Percentiles rank a stretch among this genome's conserved stretches.
Conservation (phyloP, 228 moss, liverwort and hornwort species). For the Sphagnum magellanicum region DNA sequence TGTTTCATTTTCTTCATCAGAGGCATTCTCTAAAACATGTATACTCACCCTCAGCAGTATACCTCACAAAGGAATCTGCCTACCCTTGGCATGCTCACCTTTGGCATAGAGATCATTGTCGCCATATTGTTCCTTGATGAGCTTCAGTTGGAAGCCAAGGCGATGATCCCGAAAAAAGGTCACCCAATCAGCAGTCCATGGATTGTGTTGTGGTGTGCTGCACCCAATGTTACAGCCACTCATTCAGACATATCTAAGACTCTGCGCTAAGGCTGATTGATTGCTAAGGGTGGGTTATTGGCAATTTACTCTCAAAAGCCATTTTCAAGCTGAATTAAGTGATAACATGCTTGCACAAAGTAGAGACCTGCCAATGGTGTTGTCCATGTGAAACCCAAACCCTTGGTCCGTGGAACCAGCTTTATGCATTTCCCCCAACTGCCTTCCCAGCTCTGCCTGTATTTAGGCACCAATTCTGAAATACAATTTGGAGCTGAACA, state of each 20-base stretch:
- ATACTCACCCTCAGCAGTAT: too few relatives aligned
- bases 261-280: too few relatives aligned
- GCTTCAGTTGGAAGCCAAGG: slow-evolving; percentile 80
- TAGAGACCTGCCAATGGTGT: slow-evolving; percentile 80
- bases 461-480: background rate
- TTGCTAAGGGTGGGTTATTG: too few relatives aligned
- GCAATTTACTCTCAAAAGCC: background rate
- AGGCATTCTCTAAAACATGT: too few relatives aligned
- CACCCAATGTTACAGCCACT: background rate
- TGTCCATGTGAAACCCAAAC: slow-evolving; percentile 84
- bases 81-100: slow-evolving; percentile 20
- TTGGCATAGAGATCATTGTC: slow-evolving; percentile 79
- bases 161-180: slow-evolving; percentile 87
- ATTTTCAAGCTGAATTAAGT: background rate
- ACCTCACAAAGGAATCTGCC: too few relatives aligned
- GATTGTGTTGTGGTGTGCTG: slow-evolving; percentile 89
- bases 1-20: too few relatives aligned
- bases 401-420: slow-evolving; percentile 60
- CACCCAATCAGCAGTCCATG: slow-evolving; percentile 89
- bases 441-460: slow-evolving; percentile 79
- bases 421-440: slow-evolving; percentile 84
- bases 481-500: background rate
- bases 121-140: slow-evolving; percentile 69
- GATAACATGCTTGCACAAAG: too few relatives aligned
- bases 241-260: too few relatives aligned